Base-by-base conservation (phyloP, 352 stramenopile genomes). In the Pythium dissotocum region DNA sequence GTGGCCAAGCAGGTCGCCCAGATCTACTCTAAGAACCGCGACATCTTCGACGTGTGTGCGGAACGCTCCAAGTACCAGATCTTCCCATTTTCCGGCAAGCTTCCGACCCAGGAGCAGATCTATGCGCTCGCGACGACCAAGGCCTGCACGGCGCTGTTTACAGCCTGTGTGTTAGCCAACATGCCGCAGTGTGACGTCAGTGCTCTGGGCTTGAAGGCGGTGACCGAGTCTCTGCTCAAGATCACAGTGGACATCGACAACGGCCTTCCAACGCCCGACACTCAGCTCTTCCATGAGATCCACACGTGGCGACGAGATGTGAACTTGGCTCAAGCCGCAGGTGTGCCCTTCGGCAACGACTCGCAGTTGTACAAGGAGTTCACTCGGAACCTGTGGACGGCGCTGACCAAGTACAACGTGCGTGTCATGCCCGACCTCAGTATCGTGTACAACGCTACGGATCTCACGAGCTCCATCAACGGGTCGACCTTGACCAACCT, bases 11-110 rank as follows among this genome's bases (percentile, higher is more conserved):
- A 49, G 16, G 24, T 88, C 46, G 77, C 77, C 53, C 67, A 61
- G n/a, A 74, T 90, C 58, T 88, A 90, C 65, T 62, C 64, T 30
- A 85, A 85, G 70, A 87, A 82, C 70, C 70, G 74, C 12, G 74
- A 59, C 14, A 72, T 86, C 13, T 86, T 87, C 56, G 78, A 86
- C 54, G 51, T 77, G 55, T 90, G 82, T 58, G 75, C 83, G 18
- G 49, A 54, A 4, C 72, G 77, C 30, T 81, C 72, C 12, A 21
- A 76, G 49, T 90, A 87, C 72, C 79, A 87, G 61, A 85, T 90
- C 60, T 88, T 86, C 65, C 82, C 82, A 18, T 85, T 76, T 65
- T 72, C 67, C 28, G 82, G 79, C 4, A 51, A 75, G 9, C 65
- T 71, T n/a, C 76, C 82, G 38, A 87, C 71, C 2, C 63, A 72